Evolutionary conservation across 1,284 basidiomycete genomes (phyloP), one percentile per base, ranked within the genome.

Genomic region (Sporisorium iseilematis-ciliati): DNA sequence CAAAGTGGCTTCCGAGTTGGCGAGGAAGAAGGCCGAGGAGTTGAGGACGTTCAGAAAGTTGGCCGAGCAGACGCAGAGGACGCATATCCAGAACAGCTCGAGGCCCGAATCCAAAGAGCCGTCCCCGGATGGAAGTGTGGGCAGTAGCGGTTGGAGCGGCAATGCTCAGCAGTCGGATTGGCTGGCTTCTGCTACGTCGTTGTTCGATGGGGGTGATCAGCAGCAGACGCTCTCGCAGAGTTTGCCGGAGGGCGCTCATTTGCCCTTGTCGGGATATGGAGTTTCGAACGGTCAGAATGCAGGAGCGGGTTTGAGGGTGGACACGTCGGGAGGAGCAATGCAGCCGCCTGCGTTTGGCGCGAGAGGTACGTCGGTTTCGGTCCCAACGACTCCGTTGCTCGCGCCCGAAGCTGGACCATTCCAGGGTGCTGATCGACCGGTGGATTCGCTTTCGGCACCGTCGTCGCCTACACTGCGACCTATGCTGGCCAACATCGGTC

Each of bases 381-480:
- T 70, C 10, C 73, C 73, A 11, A 59, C 73, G 6, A 75, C 73
- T 12, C 73, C 73, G 0, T 35, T 75, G 56, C 55, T 75, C 1
- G 73, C 53, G 26, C 64, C 64, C 3, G 67, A 67, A 50, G 52
- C 63, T n/a, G 67, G 67, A 4, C 73, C 67, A 4, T 70, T 70
- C 61, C 64, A 67, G 11, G 74, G 74, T 7, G 65, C 65, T 1
- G 61, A 67, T 18, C 61, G 68, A 5, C 52, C 68, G 2, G 49
- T 76, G 20, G 74, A 76, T 26, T 76, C 74, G 40, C 58, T 72
- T n/a, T 76, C 74, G 1, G 74, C 74, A 16, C 74, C 74, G 7
- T 67, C 74, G 11, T 76, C 74, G 11, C 74, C 74, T 2, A 72
- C 63, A 0, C 45, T 70, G 57, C 58, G 73, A 23, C 73, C 73